Base-by-base conservation (phyloP, 352 stramenopile genomes). In the Globisporangium middletonii region DNA sequence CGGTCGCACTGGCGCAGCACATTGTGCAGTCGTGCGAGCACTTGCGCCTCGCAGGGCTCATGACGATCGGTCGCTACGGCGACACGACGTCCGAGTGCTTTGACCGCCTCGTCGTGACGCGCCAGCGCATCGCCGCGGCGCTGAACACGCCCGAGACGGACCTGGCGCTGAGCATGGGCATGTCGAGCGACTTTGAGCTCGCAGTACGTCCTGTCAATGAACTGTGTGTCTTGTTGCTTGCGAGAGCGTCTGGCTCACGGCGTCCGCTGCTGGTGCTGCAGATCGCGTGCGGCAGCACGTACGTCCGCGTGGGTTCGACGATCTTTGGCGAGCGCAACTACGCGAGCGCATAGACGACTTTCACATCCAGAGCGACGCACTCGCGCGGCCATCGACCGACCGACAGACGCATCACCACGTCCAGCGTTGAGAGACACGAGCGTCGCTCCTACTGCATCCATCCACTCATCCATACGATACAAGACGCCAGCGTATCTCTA, bases 161-260 rank as follows among this genome's bases (percentile, higher is more conserved):
- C 3, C 69, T 99, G 23, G 96, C 93, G 60, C 82, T 99, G 26
- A 98, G 92, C 61, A 99, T 99, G 97, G 97, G 97, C 63, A 99
- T 99, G 97, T 98, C 90, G n/a, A 84, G 80, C 19, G 97, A 99
- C 69, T 99, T 94, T 72, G 93, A 99, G 68, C 80, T 96, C 26
- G 97, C 97, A 48, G 83, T 90, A 52, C 42, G 73, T 63, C 47
- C 2, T 49, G 27, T 58, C 15, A 23, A 23, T 23, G 23, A 23
- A 23, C 23, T 23, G 23, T 23, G 23, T 23, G 23, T 23, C 23
- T 23, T 23, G 23, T 23, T 23, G 23, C 23, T 23, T 23, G 23
- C 23, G 23, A 23, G 23, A 23, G 23, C 23, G 23, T 23, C 23
- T 43, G 38, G 16, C 8, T 19, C 47, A 15, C 38, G 8, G 64